Evolutionary conservation across 768 basidiomycete genomes (phyloP).

Genomic region (Leccinum fibrillosum): DNA sequence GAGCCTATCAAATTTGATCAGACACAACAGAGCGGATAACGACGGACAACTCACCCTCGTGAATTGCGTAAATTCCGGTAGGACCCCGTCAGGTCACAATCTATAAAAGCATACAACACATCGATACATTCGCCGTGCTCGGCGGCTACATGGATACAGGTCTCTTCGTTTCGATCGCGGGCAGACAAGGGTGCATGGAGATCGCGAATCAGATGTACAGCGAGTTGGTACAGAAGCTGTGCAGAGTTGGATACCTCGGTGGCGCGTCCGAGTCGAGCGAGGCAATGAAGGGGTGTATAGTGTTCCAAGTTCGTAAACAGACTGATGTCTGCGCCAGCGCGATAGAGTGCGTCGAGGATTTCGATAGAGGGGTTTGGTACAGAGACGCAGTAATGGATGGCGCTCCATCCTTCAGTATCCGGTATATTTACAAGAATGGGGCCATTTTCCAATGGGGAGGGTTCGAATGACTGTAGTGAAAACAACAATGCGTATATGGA

Average conservation of each 20-base stretch:
- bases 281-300: slow-evolving; percentile 66
- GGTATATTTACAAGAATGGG: slow-evolving; percentile 65
- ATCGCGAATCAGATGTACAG: slow-evolving; percentile 65
- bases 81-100: slow-evolving; percentile 55
- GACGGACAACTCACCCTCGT: slow-evolving; percentile 52
- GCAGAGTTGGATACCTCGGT: slow-evolving; percentile 33
- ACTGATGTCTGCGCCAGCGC: slow-evolving; percentile 71
- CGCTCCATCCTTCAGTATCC: slow-evolving; percentile 68
- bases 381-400: slow-evolving; percentile 67
- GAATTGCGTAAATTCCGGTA: slow-evolving; percentile 64
- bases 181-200: slow-evolving; percentile 68
- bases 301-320: slow-evolving; percentile 64
- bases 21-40: background rate
- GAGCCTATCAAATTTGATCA: slow-evolving; percentile 29
- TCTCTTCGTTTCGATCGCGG: slow-evolving; percentile 64
- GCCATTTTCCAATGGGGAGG: slow-evolving; percentile 35
- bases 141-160: slow-evolving; percentile 77
- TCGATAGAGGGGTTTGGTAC: slow-evolving; percentile 53
- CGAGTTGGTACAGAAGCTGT: slow-evolving; percentile 51
- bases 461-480: slow-evolving; percentile 41
- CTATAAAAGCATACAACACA: slow-evolving; percentile 58
- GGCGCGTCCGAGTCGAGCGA: slow-evolving; percentile 43
- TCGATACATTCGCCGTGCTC: slow-evolving; percentile 67
- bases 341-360: slow-evolving; percentile 67
- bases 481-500: slow-evolving; percentile 57